Base-by-base conservation (phyloP, 116 monocot species). In the Iris pallida region DNA sequence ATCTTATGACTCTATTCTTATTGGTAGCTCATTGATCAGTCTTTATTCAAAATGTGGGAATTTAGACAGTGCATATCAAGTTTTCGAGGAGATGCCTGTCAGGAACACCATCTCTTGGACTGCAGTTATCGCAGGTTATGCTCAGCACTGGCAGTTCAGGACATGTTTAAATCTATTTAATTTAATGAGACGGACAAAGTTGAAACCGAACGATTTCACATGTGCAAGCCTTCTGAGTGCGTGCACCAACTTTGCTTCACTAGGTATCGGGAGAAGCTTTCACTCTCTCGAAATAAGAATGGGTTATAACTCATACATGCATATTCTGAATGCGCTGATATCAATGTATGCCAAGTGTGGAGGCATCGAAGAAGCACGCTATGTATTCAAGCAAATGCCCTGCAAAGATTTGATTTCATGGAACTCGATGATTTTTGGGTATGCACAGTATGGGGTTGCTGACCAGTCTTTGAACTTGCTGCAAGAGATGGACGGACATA, bases 301-400 rank as follows among this genome's bases (percentile, higher is more conserved):
- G 65, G 80, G 84, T 53, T 80, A 80, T 42, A 53, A 71, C 63
- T 62, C 55, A 5, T 80, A 65, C 47, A 59, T 67, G 11, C 84
- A 80, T 53, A 70, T 84, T 61, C 70, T 73, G 45, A 84, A 80
- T 74, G 79, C 80, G n/a, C 69, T 84, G 61, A 73, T 85, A 49
- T 85, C 85, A 0, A 77, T 85, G 85, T 80, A 85, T 60, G 55
- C 85, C 6, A 85, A 85, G 53, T 85, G 77, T 68, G 85, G 85
- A 16, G 46, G 56, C 9, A 77, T 85, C 6, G 58, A 70, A 59
- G 80, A 77, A 71, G 80, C 85, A 42, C 14, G 8, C 8, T 62
- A 59, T 47, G 20, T 85, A 14, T 84, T 85, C 14, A 49, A 77
- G 9, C 68, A 64, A 52, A 77, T 85, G 66, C 15, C 45, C 19